Percentiles rank a stretch among this genome's conserved stretches.
These are phyloP conservation scores for Hypoxylon sp. DNA, from an alignment of 2,329 filamentous ascomycete species.

Conservation along the genomic window DNA sequence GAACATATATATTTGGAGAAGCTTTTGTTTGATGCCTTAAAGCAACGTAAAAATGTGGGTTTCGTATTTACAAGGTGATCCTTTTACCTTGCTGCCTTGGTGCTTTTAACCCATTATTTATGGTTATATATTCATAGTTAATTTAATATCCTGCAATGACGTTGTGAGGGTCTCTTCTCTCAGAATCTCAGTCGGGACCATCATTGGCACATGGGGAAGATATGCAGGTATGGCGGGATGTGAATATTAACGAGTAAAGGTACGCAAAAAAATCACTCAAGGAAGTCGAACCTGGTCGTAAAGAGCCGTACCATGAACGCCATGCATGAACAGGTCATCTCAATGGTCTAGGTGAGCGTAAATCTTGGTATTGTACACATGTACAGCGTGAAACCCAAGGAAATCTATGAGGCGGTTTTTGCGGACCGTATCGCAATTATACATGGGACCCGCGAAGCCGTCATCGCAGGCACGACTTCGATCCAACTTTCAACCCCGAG, in stretches of 20 bases:
- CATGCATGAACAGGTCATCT: slow-evolving; percentile 30
- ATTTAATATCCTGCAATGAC: background rate
- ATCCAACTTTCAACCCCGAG: slow-evolving; percentile 30
- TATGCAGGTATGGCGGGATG: background rate
- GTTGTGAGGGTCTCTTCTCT: background rate
- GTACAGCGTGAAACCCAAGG: slow-evolving; percentile 53
- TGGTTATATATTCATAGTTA: no score
- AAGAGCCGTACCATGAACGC: slow-evolving; percentile 28
- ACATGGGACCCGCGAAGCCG: slow-evolving; percentile 45
- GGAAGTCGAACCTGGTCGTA: slow-evolving; percentile 11
- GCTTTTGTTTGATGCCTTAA: background rate
- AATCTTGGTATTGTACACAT: slow-evolving; percentile 54
- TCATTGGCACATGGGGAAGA: background rate
- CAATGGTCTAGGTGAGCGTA: slow-evolving; percentile 48
- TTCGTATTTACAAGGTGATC: background rate
- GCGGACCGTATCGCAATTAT: slow-evolving; percentile 50
- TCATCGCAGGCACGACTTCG: slow-evolving; percentile 28
- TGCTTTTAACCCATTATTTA: background rate
- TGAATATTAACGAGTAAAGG: slow-evolving; percentile 4
- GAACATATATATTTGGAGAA: background rate
- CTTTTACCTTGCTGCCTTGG: no score
- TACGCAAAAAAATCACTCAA: slow-evolving; percentile 30
- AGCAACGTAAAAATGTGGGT: background rate
- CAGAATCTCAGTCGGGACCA: background rate
- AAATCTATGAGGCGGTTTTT: slow-evolving; percentile 53